Conservation (phyloP, 2,329 filamentous ascomycete genomes). For the Xenoacremonium recifei region DNA sequence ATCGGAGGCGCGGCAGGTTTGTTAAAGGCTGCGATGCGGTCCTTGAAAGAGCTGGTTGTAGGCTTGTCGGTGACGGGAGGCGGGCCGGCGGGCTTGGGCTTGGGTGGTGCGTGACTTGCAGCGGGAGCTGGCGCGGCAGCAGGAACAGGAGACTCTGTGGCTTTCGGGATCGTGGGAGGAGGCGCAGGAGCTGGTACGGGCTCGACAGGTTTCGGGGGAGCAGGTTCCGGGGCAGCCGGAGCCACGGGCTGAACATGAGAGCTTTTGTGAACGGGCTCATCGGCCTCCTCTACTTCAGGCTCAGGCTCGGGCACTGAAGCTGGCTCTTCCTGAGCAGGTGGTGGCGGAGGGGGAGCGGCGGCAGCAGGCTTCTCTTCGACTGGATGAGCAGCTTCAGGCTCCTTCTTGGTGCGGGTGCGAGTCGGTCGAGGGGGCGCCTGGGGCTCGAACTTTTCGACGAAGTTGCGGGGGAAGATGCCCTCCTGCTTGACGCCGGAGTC, state of each 20-base stretch:
- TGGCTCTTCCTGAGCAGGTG: constrained; percentile 28
- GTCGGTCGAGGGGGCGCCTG: constrained; percentile 82
- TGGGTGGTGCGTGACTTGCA: constrained; percentile 22
- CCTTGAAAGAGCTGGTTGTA: constrained; percentile 74
- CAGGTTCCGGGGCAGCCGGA: constrained; percentile 26
- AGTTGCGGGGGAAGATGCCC: constrained; percentile 93
- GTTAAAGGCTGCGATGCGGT: constrained; percentile 97
- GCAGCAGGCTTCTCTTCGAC: constrained; percentile 34
- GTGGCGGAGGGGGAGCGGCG: constrained; percentile 34
- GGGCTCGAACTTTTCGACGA: constrained; percentile 95
- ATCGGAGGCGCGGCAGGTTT: constrained; percentile 81
- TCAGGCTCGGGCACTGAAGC: constrained; percentile 32
- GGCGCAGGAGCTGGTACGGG: constrained; percentile 29
- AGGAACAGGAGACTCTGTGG: constrained; percentile 33
- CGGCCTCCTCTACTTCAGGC: constrained; percentile 36
- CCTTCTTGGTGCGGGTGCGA: constrained; percentile 68
- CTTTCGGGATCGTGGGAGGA: constrained; percentile 24
- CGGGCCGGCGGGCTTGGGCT: constrained; percentile 51
- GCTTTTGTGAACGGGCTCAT: constrained; percentile 27
- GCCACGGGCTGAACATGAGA: constrained; percentile 35
- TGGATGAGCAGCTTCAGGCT: constrained; percentile 33
- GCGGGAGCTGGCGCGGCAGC: constrained; percentile 25
- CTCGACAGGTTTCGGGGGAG: constrained; percentile 34
- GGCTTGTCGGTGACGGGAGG: constrained; percentile 76
- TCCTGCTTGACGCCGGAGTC: constrained; percentile 70